These are phyloP conservation scores for Colletotrichum orchidophilum DNA, from an alignment of 2,329 filamentous ascomycete species.

Conservation along the genomic window DNA sequence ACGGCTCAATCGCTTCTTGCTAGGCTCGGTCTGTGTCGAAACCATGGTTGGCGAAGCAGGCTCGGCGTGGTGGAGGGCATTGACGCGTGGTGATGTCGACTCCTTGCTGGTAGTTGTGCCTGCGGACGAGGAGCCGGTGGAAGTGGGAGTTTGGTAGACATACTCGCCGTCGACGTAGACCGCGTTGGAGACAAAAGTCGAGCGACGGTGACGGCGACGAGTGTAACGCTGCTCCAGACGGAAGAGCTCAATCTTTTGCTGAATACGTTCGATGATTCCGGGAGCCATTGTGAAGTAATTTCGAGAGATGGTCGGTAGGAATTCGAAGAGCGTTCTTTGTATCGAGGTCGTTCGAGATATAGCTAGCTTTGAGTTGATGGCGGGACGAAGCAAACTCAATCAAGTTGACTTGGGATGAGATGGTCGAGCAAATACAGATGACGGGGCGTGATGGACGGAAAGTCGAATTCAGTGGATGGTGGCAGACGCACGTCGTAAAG, in stretches of 20 bases:
- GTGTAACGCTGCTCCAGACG: slow-evolving; percentile 96
- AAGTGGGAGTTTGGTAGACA: slow-evolving; percentile 75
- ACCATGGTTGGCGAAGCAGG: slow-evolving; percentile 38
- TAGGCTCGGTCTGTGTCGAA: slow-evolving; percentile 38
- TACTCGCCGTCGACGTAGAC: slow-evolving; percentile 97
- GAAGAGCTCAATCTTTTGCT: slow-evolving; percentile 86
- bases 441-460: background rate
- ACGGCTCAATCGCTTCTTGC: slow-evolving; percentile 62
- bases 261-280: slow-evolving; percentile 67
- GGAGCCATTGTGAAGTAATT: slow-evolving; percentile 51
- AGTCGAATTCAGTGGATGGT: background rate
- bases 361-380: background rate
- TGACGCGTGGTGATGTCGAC: slow-evolving; percentile 41
- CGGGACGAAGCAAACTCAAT: slow-evolving; percentile 14
- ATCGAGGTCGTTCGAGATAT: background rate
- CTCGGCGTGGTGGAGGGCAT: slow-evolving; percentile 49
- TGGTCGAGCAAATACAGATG: background rate
- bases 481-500: slow-evolving; percentile 8
- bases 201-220: slow-evolving; percentile 84
- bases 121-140: slow-evolving; percentile 65
- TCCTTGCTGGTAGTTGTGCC: slow-evolving; percentile 46
- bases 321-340: background rate
- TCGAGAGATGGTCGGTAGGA: background rate
- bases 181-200: slow-evolving; percentile 87
- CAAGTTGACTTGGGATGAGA: background rate